phyloP scores from a whole-genome alignment of 176 grass and related monocot genomes.

The Cenchrus fungigraminus region DNA sequence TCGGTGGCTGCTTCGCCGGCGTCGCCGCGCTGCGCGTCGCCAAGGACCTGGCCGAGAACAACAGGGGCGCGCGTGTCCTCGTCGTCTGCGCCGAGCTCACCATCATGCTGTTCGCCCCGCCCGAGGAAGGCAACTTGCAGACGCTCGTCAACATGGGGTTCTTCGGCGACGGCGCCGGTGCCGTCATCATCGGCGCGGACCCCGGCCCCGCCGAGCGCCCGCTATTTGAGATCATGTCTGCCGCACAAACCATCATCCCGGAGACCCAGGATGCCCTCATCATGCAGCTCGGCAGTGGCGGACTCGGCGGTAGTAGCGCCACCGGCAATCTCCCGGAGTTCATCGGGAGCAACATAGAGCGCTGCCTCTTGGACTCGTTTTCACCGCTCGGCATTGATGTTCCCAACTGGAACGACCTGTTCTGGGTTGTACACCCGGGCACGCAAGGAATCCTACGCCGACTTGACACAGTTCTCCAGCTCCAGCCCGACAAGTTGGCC shows the following conservation, averaged over 20 bases:
- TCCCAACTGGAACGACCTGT: slow-evolving; percentile 63
- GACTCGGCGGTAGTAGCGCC: slow-evolving; percentile 30
- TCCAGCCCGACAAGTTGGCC: slow-evolving; percentile 45
- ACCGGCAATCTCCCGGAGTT: slow-evolving; percentile 41
- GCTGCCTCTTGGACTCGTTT: slow-evolving; percentile 42
- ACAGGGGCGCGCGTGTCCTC: slow-evolving; percentile 57
- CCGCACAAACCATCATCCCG: slow-evolving; percentile 44
- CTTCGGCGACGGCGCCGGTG: slow-evolving; percentile 51
- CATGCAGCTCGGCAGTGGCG: slow-evolving; percentile 38
- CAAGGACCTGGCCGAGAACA: slow-evolving; percentile 76
- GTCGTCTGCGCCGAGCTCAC: slow-evolving; percentile 58
- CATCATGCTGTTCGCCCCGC: slow-evolving; percentile 49
- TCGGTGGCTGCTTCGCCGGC: slow-evolving; percentile 48
- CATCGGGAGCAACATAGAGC: slow-evolving; percentile 52
- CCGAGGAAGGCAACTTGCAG: not conserved
- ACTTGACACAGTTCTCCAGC: slow-evolving; percentile 44
- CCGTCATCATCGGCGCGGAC: slow-evolving; percentile 57
- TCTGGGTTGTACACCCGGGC: slow-evolving; percentile 64
- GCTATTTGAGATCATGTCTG: slow-evolving; percentile 57
- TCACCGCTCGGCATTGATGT: slow-evolving; percentile 18
- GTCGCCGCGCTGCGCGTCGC: slow-evolving; percentile 56
- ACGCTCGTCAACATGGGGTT: slow-evolving; percentile 52
- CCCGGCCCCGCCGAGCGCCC: slow-evolving; percentile 45
- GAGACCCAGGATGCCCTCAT: slow-evolving; percentile 44
- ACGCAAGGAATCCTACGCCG: slow-evolving; percentile 43